phyloP scores from a whole-genome alignment of 805 yeast species.

The Teunomyces panamensis region DNA sequence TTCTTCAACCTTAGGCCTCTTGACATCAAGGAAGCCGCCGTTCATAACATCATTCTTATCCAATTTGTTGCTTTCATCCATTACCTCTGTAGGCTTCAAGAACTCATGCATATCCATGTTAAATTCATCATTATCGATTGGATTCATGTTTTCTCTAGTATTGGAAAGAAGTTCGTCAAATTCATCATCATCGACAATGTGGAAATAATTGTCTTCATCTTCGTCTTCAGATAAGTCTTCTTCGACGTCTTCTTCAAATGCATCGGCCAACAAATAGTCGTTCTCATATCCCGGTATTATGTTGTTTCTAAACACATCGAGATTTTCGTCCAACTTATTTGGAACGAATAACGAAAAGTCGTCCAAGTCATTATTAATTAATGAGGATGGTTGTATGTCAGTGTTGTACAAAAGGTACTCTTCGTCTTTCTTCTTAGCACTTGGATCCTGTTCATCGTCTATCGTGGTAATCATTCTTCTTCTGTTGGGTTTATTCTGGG shows the following conservation, averaged over 20 bases:
- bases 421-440: constrained; percentile 26
- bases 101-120: constrained; percentile 11
- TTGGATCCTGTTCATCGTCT: constrained; percentile 16
- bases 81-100: constrained; percentile 4
- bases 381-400: constrained; percentile 40
- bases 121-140: constrained; percentile 1
- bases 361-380: constrained; percentile 25
- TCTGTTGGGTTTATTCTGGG: constrained; percentile 12
- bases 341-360: constrained; percentile 33
- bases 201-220: constrained; percentile 37
- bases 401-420: constrained; percentile 40
- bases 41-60: constrained; percentile 10
- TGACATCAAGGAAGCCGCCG: constrained; percentile 12
- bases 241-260: constrained; percentile 43
- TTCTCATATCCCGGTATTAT: constrained; percentile 33
- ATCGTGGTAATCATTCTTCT: constrained; percentile 35
- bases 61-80: constrained; percentile 4
- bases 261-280: constrained; percentile 33
- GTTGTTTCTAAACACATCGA: constrained; percentile 7
- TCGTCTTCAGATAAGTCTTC: constrained; percentile 40
- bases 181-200: constrained; percentile 28
- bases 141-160: background rate
- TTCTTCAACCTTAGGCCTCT: constrained; percentile 5
- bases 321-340: constrained; percentile 9
- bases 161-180: constrained; percentile 20